Evolutionary conservation across 371 early-diverging fungal genomes (phyloP), one percentile per base, ranked within the genome.

Genomic region (Mortierella sp.): DNA sequence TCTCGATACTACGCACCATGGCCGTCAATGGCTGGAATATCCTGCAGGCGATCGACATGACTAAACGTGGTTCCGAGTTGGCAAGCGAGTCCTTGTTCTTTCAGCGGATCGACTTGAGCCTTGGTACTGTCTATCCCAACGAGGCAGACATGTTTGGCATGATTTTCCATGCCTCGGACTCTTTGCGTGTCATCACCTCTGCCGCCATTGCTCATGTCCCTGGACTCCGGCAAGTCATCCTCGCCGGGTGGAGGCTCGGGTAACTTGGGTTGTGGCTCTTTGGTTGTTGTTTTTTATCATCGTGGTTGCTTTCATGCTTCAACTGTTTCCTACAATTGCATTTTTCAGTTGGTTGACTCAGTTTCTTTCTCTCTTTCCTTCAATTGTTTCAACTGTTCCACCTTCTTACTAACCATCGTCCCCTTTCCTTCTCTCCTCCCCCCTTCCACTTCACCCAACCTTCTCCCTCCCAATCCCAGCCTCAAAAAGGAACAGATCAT

Each of bases 21-120:
- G 40, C 64, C 24, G 40, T 64, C 21, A 64, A 64, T 21, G 64
- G 64, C 64, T 64, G 64, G 64, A 64, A 64, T 40, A 34, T 64
- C 37, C 19, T 64, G 1, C 64, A 64, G 21, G 8, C 64, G 3
- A 64, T 64, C 11, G 64, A 64, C 8, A 37, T 64, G 34, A 34
- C 34, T 1, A 34, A 64, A 21, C 13, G 10, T 21, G 64, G 64
- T 2, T 59, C 59, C 24, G 40, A 37, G 0, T 8, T 21, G 21
- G 64, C 64, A 19, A 64, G 37, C 24, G 64, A 64, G 37, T 34
- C 64, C 34, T 19, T 64, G 9, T 64, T 64, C 14, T 40, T 64
- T 8, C 64, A 64, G 9, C 19, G 64, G 40, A 64, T 64, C 37
- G 64, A 64, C 37, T 8, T 31, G 8, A 8, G 64, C 21, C 64